Base-by-base conservation (phyloP, 768 basidiomycete genomes). In the Royoungia palumana region DNA sequence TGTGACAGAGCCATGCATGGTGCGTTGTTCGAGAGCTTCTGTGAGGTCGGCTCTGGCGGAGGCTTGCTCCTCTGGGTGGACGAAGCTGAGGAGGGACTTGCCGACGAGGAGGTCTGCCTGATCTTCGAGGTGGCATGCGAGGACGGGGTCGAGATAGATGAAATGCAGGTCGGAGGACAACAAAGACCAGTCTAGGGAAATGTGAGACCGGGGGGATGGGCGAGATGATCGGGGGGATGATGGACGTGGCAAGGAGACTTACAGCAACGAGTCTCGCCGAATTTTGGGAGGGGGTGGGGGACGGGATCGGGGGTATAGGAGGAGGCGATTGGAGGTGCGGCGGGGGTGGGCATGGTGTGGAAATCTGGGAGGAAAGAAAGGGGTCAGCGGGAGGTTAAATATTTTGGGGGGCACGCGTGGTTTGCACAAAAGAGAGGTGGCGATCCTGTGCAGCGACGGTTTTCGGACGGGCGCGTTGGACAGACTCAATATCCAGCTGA, bases 1-100 rank as follows among this genome's bases (percentile, higher is more conserved):
- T 52, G 90, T 92, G 51, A 93, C 87, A 40, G 85, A 89, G 54
- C 90, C 90, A 65, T 90, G 86, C 49, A 90, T 73, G 2, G 84
- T 89, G 58, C 82, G 79, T 58, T 79, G 81, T 44, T 87, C 77
- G 48, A 92, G 75, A 14, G 89, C 88, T 42, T 80, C 77, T 44
- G 82, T 78, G 35, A 93, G 75, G 71, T 93, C 91, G 11, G 77
- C 71, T 57, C 79, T 78, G 5, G 90, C 90, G 10, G 84, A 85
- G 0, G 77, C 74, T 56, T 85, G 81, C 59, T 93, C 90, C 53
- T 90, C 89, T 51, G 90, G 90, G 62, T 93, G 90, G 30, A 93
- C 85, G 64, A 89, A 93, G 35, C 74, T 72, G 48, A 92, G 72
- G 38, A 93, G 77, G 16, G 82, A 81, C 62, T 79, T 81, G 54